A percentile compares a stretch with the other conserved stretches of the same genome.
These are phyloP conservation scores for Fragaria nilgerrensis DNA, from an alignment of 306 rosid species.

Conservation along the genomic window DNA sequence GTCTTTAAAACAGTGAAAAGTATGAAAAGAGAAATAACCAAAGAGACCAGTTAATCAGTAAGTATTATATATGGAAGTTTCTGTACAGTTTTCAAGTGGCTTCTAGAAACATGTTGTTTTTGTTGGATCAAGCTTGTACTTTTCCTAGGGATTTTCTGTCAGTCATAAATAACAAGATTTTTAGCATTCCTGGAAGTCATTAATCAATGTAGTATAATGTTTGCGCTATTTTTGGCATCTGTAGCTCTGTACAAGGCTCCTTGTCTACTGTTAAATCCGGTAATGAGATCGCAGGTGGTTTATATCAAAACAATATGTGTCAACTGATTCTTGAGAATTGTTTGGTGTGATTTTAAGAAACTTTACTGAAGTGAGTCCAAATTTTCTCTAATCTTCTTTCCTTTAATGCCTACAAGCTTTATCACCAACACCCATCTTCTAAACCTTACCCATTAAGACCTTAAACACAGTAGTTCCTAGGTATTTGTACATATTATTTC, in stretches of 20 bases:
- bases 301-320: neutral
- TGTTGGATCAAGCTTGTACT: neutral
- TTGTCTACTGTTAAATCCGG: neutral
- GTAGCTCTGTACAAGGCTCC: neutral
- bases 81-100: neutral
- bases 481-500: neutral
- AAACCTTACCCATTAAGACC: neutral
- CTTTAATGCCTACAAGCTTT: neutral
- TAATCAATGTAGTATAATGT: neutral
- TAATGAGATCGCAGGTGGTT: neutral
- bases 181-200: neutral
- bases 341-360: neutral
- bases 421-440: neutral
- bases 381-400: neutral
- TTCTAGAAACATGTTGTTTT: neutral
- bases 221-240: neutral
- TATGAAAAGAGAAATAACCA: neutral
- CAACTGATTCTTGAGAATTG: neutral
- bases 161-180: neutral
- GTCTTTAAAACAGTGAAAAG: neutral
- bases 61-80: neutral
- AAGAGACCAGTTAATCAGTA: neutral
- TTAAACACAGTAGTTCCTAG: neutral
- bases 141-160: neutral
- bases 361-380: neutral